These are phyloP conservation scores for Lippia alba DNA, from an alignment of 305 asterid genomes.

Conservation along the genomic window DNA sequence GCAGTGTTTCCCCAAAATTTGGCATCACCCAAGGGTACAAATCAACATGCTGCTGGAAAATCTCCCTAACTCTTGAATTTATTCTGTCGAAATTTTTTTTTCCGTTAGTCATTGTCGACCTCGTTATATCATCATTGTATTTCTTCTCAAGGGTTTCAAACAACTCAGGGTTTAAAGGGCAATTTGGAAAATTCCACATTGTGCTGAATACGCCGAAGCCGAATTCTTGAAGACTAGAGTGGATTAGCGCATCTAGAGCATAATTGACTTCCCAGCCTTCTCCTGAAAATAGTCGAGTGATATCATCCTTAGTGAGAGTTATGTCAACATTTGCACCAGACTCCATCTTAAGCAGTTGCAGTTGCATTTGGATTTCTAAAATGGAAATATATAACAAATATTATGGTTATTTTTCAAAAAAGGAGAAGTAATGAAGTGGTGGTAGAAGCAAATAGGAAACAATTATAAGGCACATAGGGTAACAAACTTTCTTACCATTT, in stretches of 20 bases:
- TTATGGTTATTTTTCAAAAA: no score
- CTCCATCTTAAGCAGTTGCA: constrained; percentile 69
- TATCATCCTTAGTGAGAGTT: constrained; percentile 35
- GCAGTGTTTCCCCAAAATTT: constrained; percentile 16
- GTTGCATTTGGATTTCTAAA: constrained; percentile 62
- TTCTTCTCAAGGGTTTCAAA: constrained; percentile 69
- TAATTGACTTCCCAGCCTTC: constrained; percentile 67
- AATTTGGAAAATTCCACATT: constrained; percentile 55
- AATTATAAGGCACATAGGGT: not conserved
- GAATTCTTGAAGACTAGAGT: constrained; percentile 53
- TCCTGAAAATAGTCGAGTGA: constrained; percentile 31
- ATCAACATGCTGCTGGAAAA: constrained; percentile 47
- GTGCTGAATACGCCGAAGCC: constrained; percentile 41
- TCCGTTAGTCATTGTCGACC: constrained; percentile 33
- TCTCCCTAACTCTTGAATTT: constrained; percentile 50
- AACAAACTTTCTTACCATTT: constrained; percentile 50
- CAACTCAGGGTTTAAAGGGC: constrained; percentile 55
- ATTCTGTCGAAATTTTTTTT: no score
- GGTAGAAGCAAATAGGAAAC: no score
- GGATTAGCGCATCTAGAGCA: constrained; percentile 51
- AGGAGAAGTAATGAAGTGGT: no score
- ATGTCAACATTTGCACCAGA: constrained; percentile 34
- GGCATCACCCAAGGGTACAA: constrained; percentile 59
- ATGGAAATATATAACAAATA: not conserved
- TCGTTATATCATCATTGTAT: constrained; percentile 41